A percentile compares a stretch with the other conserved stretches of the same genome.
Evolutionary conservation across 768 basidiomycete genomes (phyloP).

Genomic region (Pholiota molesta): DNA sequence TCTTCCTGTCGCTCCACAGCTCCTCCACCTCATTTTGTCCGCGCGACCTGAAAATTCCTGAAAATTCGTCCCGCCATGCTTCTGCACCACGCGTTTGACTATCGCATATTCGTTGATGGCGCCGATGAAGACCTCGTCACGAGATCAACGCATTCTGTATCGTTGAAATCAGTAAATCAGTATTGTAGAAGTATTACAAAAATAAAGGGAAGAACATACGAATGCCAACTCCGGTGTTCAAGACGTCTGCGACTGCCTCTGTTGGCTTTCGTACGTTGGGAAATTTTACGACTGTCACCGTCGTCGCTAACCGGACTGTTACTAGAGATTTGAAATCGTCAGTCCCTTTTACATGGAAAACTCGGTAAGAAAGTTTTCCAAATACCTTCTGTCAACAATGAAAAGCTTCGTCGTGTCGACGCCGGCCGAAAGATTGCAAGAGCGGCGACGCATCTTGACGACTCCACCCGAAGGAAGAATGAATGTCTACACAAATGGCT

Average conservation of each 20-base stretch:
- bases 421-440: constrained; percentile 86
- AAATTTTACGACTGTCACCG: constrained; percentile 82
- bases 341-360: not conserved
- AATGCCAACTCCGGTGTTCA: constrained; percentile 73
- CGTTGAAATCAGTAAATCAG: constrained; percentile 3
- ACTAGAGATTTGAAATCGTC: constrained; percentile 42
- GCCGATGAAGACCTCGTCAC: constrained; percentile 73
- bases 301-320: constrained; percentile 80
- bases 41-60: constrained; percentile 58
- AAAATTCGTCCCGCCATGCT: constrained; percentile 70
- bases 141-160: constrained; percentile 82
- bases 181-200: not conserved
- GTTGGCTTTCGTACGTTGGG: constrained; percentile 75
- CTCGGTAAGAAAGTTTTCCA: constrained; percentile 37
- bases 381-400: constrained; percentile 82
- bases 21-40: constrained; percentile 65
- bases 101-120: constrained; percentile 59
- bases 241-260: constrained; percentile 71
- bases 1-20: constrained; percentile 78
- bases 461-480: constrained; percentile 89
- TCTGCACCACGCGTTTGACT: constrained; percentile 54
- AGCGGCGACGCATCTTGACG: constrained; percentile 81
- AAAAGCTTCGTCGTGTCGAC: constrained; percentile 86
- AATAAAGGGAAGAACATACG: constrained; percentile 49
- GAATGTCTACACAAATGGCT: constrained; percentile 59